Conservation (phyloP, 768 basidiomycete genomes). For the Leccinellum rugosiceps region DNA sequence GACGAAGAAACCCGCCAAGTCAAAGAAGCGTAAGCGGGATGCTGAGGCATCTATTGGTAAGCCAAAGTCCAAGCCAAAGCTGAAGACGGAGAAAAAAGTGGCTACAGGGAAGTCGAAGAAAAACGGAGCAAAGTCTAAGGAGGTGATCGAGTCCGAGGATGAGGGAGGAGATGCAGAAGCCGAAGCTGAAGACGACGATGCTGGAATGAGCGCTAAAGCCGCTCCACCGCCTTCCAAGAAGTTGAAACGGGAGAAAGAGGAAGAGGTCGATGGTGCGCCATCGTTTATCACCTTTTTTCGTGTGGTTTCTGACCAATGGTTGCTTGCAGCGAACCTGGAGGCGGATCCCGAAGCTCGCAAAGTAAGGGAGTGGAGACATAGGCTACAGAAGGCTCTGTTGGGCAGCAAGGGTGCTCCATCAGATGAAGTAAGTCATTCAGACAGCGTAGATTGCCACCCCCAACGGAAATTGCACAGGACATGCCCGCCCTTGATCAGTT, state of each 20-base stretch:
- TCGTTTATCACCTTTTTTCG: slow-evolving; percentile 1
- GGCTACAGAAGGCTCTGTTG: slow-evolving; percentile 83
- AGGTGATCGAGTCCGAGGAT: slow-evolving; percentile 66
- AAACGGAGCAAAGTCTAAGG: slow-evolving; percentile 60
- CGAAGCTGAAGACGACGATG: slow-evolving; percentile 44
- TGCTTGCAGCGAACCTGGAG: slow-evolving; percentile 38
- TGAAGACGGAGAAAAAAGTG: slow-evolving; percentile 41
- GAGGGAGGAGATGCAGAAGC: slow-evolving; percentile 47
- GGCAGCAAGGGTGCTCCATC: slow-evolving; percentile 62
- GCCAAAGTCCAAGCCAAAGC: slow-evolving; percentile 43
- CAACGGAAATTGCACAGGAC: slow-evolving; percentile 45
- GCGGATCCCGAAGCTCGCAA: slow-evolving; percentile 63
- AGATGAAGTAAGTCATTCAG: slow-evolving; percentile 49
- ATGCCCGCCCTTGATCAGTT: slow-evolving; percentile 71
- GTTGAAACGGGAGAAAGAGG: slow-evolving; percentile 56
- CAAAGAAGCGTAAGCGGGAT: slow-evolving; percentile 67
- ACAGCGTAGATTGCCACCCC: slow-evolving; percentile 2
- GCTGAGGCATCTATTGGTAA: slow-evolving; percentile 41
- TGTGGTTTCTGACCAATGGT: slow-evolving; percentile 4
- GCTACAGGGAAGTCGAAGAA: slow-evolving; percentile 41
- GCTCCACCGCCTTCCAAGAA: slow-evolving; percentile 68
- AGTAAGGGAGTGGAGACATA: slow-evolving; percentile 91
- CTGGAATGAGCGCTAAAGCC: slow-evolving; percentile 49
- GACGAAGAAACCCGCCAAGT: slow-evolving; percentile 41
- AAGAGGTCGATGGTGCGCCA: slow-evolving; percentile 55